These are phyloP conservation scores for Cryoendolithus antarcticus DNA, from an alignment of 2,329 filamentous ascomycete genomes.

Conservation along the genomic window DNA sequence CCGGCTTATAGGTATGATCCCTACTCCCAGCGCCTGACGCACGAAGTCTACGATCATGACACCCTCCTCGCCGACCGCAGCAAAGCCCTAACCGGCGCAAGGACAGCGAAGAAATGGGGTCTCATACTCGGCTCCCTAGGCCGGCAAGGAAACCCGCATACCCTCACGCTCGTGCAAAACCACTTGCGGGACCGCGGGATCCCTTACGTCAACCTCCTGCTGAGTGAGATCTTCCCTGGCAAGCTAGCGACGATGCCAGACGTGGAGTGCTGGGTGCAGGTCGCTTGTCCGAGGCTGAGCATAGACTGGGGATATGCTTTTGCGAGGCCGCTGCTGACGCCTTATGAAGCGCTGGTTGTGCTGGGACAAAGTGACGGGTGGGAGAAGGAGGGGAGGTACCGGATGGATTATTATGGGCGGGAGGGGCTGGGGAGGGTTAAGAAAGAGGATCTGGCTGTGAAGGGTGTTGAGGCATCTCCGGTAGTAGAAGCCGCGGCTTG, in stretches of 20 bases:
- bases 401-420: conserved; percentile 96
- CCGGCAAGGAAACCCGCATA: conserved; percentile 90
- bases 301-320: conserved; percentile 99
- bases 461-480: background rate
- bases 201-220: conserved; percentile 69
- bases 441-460: conserved; percentile 14
- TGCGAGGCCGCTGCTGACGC: conserved; percentile 72
- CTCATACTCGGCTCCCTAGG: conserved; percentile 87
- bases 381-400: conserved; percentile 50
- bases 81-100: conserved; percentile 63
- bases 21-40: conserved; percentile 81
- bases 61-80: conserved; percentile 76
- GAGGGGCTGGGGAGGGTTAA: conserved; percentile 77
- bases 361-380: conserved; percentile 62
- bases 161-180: conserved; percentile 73
- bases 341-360: conserved; percentile 90
- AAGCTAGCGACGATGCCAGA: conserved; percentile 88
- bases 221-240: conserved; percentile 92
- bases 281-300: conserved; percentile 89
- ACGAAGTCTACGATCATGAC: conserved; percentile 81
- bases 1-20: conserved; percentile 95
- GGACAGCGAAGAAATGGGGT: conserved; percentile 76
- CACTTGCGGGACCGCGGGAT: conserved; percentile 60
- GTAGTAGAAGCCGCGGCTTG: too few relatives aligned
- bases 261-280: conserved; percentile 96